Conservation (phyloP, 257 asterid species). For the Nicotiana tomentosiformis region DNA sequence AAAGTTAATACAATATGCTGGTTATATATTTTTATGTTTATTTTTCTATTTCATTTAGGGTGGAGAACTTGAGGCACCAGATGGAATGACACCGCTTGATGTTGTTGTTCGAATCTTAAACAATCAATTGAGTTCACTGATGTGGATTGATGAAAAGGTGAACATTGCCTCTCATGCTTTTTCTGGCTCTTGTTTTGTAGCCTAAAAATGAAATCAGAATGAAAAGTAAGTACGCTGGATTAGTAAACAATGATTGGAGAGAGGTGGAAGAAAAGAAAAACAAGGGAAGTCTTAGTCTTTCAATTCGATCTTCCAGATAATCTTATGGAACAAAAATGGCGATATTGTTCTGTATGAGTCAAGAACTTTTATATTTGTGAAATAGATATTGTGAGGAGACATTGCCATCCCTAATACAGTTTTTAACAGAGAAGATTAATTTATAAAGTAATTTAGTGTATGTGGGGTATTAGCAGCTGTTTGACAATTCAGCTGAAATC, state of each 20-base stretch:
- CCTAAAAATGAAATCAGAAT: not conserved
- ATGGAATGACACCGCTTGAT: conserved; percentile 80
- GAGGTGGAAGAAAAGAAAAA: not conserved
- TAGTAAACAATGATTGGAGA: not conserved
- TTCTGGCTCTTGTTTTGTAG: not conserved
- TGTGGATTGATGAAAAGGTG: conserved; percentile 97
- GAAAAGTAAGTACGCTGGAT: not conserved
- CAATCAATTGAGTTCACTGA: conserved; percentile 88
- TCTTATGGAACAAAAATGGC: not conserved
- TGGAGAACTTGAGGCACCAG: conserved; percentile 75
- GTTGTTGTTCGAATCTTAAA: conserved; percentile 79
- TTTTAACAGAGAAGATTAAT: not conserved
- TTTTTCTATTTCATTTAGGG: conserved; percentile 42
- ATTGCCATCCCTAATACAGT: not conserved
- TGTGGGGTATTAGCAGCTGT: not conserved
- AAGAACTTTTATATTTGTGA: not conserved
- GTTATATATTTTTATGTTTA: not conserved
- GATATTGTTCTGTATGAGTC: not conserved
- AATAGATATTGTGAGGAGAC: not conserved
- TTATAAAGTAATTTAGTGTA: not conserved
- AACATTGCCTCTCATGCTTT: conserved; percentile 12
- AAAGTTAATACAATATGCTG: not conserved
- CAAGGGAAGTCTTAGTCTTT: not conserved
- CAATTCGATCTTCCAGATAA: not conserved
- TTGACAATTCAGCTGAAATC: not conserved